A percentile compares a stretch with the other conserved stretches of the same genome.
These are phyloP conservation scores for Neurospora tetrasperma DNA, from an alignment of 495 filamentous ascomycete genomes.

Conservation along the genomic window DNA sequence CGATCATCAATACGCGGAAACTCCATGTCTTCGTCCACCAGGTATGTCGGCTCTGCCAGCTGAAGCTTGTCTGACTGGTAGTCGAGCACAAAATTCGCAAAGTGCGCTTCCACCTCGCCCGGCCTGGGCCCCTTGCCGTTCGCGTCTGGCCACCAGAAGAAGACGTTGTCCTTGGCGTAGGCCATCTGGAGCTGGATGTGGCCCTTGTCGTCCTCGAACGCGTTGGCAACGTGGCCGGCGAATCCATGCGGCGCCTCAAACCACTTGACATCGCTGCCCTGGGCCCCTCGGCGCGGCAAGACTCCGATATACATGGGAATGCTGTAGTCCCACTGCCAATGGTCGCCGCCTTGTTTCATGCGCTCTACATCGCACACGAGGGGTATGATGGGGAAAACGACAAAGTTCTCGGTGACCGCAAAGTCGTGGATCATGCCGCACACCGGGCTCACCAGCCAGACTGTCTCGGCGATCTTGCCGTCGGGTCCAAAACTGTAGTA, in stretches of 20 bases:
- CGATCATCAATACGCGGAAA: slow-evolving; percentile 47
- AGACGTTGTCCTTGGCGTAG: slow-evolving; percentile 35
- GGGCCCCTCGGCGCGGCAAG: slow-evolving; percentile 34
- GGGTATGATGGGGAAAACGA: slow-evolving; percentile 37
- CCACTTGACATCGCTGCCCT: slow-evolving; percentile 33
- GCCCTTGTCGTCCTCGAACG: slow-evolving; percentile 37
- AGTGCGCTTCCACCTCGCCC: slow-evolving; percentile 8
- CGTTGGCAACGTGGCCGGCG: slow-evolving; percentile 36
- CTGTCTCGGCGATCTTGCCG: slow-evolving; percentile 30
- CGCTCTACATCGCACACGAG: slow-evolving; percentile 32
- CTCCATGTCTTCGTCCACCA: slow-evolving; percentile 34
- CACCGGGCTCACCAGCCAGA: slow-evolving; percentile 35
- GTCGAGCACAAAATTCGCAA: slow-evolving; percentile 29
- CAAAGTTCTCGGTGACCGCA: slow-evolving; percentile 38
- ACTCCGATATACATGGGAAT: slow-evolving; percentile 35
- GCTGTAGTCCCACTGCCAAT: slow-evolving; percentile 38
- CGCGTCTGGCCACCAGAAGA: slow-evolving; percentile 40
- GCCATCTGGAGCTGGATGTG: slow-evolving; percentile 39
- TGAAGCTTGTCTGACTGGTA: slow-evolving; percentile 20
- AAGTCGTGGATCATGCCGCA: slow-evolving; percentile 44
- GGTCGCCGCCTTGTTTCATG: slow-evolving; percentile 38
- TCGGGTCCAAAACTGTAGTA: slow-evolving; percentile 29
- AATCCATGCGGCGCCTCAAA: slow-evolving; percentile 33
- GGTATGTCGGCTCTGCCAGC: slow-evolving; percentile 15
- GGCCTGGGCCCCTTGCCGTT: slow-evolving; percentile 15